A percentile compares a stretch with the other conserved stretches of the same genome.
These are phyloP conservation scores for Aciculosporium take DNA, from an alignment of 2,329 filamentous ascomycete species.

Conservation along the genomic window DNA sequence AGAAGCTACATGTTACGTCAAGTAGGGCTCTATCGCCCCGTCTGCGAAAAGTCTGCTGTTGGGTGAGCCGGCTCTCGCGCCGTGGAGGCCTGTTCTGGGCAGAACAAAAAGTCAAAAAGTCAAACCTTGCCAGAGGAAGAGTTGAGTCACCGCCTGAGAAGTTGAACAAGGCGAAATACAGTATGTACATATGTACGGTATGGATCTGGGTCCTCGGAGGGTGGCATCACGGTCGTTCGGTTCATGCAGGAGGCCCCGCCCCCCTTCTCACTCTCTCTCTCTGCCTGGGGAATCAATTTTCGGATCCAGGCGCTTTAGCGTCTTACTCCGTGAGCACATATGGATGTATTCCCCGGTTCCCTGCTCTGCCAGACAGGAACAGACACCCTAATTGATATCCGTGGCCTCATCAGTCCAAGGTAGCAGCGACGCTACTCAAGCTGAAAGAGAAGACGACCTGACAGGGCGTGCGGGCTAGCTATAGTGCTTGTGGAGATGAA, in stretches of 20 bases:
- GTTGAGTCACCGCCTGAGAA: background rate
- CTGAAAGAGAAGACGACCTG: background rate
- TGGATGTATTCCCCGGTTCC: background rate
- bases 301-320: background rate
- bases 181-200: no score
- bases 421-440: background rate
- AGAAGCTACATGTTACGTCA: background rate
- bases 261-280: background rate
- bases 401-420: background rate
- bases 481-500: background rate
- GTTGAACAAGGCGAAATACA: background rate
- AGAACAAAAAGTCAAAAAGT: background rate
- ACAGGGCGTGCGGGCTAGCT: background rate
- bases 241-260: conserved; percentile 8
- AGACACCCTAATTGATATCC: background rate
- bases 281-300: background rate
- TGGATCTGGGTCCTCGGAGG: no score
- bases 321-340: background rate
- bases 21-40: background rate
- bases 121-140: background rate
- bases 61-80: conserved; percentile 9
- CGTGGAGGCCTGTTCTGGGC: conserved; percentile 1
- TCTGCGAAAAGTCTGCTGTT: background rate
- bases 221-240: conserved; percentile 3
- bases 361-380: background rate